Evolutionary conservation across 345 rosid genomes (phyloP).

Genomic region (Brassica carinata): DNA sequence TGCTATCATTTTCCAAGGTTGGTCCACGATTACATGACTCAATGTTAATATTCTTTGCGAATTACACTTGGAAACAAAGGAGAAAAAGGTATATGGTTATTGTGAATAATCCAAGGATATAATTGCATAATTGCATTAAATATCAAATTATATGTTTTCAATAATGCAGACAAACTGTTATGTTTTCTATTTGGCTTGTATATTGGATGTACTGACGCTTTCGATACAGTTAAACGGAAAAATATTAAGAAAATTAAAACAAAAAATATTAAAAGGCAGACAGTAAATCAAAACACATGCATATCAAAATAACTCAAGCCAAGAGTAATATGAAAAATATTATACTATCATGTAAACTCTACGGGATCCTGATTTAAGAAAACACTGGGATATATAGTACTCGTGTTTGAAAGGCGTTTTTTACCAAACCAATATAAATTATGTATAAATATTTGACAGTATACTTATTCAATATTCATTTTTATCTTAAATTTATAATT

Average conservation of each 20-base stretch:
- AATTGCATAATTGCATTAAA: conserved; percentile 36
- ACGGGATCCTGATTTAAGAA: neutral
- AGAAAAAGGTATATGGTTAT: conserved; percentile 35
- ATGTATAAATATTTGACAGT: no score
- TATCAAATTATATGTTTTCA: conserved; percentile 34
- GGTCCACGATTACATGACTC: conserved; percentile 42
- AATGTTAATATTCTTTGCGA: conserved; percentile 41
- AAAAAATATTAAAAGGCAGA: neutral
- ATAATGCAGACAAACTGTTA: conserved; percentile 38
- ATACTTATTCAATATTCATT: no score
- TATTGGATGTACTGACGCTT: conserved; percentile 20
- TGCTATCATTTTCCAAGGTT: conserved; percentile 37
- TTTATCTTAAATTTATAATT: no score
- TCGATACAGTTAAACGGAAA: conserved; percentile 23
- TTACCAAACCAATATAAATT: no score
- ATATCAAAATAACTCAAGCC: conserved; percentile 7
- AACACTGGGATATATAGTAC: neutral
- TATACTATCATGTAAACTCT: neutral
- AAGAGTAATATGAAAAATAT: conserved; percentile 20
- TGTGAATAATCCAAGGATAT: conserved; percentile 44
- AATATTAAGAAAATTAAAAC: neutral
- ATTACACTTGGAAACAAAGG: conserved; percentile 36
- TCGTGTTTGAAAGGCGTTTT: no score
- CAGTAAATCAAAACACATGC: conserved; percentile 13
- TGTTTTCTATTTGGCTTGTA: conserved; percentile 44